Evolutionary conservation across 2,329 filamentous ascomycete genomes (phyloP).

Genomic region (Penicillium italicum): DNA sequence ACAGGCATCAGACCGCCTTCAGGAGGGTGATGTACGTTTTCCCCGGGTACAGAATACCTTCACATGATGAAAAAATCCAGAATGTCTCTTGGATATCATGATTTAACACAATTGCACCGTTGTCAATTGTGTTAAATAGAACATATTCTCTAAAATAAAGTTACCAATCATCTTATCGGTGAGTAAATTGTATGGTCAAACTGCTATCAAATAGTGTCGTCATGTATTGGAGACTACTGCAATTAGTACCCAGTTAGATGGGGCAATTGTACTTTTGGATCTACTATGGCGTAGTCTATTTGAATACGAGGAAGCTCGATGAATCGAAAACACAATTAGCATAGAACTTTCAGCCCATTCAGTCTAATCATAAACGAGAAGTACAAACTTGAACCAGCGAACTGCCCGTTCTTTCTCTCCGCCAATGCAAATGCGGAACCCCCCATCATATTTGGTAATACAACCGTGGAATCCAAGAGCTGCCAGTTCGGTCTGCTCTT

Average conservation of each 20-base stretch:
- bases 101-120: too few relatives aligned
- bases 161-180: not conserved
- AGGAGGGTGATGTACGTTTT: not conserved
- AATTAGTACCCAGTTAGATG: not conserved
- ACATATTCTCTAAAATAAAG: accelerated
- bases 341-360: not conserved
- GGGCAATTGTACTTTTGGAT: not conserved
- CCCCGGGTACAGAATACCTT: not conserved
- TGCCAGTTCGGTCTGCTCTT: not conserved
- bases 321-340: not conserved
- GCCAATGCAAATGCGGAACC: conserved; percentile 6
- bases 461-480: not conserved
- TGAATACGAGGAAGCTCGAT: not conserved
- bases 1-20: conserved; percentile 1
- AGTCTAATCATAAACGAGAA: not conserved
- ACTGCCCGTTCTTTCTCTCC: not conserved
- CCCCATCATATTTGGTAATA: conserved; percentile 5
- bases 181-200: accelerated
- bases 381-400: not conserved
- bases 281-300: not conserved
- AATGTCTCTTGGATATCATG: not conserved
- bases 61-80: not conserved
- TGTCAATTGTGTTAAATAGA: not conserved
- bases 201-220: not conserved
- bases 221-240: not conserved